Evolutionary conservation across 306 rosid species (phyloP).

Genomic region (Quercus variabilis): DNA sequence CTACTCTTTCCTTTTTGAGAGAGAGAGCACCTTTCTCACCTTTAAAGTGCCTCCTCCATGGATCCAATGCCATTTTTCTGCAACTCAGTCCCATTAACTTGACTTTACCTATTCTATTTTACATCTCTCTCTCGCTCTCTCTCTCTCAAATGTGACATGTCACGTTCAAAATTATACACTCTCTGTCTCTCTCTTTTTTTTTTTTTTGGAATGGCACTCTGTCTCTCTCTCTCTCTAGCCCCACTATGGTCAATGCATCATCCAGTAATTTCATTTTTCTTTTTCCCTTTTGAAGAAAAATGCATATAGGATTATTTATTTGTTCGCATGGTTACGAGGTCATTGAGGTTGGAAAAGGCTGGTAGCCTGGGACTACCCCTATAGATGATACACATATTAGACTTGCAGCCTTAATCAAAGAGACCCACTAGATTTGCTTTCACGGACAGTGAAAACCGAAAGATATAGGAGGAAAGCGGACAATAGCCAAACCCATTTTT

Average conservation of each 20-base stretch:
- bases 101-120: slow-evolving; percentile 40
- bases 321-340: neutral
- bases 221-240: slow-evolving; percentile 37
- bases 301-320: neutral
- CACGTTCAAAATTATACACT: slow-evolving; percentile 36
- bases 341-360: neutral
- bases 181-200: slow-evolving; percentile 32
- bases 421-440: slow-evolving; percentile 16
- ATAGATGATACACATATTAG: neutral
- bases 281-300: slow-evolving; percentile 3
- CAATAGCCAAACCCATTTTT: neutral
- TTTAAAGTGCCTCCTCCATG: slow-evolving; percentile 35
- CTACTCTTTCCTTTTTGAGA: slow-evolving; percentile 39
- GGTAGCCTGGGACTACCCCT: neutral
- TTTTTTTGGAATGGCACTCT: no score
- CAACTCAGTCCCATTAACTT: slow-evolving; percentile 33
- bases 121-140: slow-evolving; percentile 24
- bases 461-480: slow-evolving; percentile 14
- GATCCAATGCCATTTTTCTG: slow-evolving; percentile 45
- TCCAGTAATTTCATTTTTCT: slow-evolving; percentile 29
- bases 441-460: slow-evolving; percentile 9
- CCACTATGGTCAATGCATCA: slow-evolving; percentile 39
- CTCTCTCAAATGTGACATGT: slow-evolving; percentile 35
- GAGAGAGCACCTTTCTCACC: neutral
- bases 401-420: slow-evolving; percentile 8